Evolutionary conservation across 2,329 filamentous ascomycete genomes (phyloP), one percentile per base, ranked within the genome.

Genomic region (Xenoacremonium recifei): DNA sequence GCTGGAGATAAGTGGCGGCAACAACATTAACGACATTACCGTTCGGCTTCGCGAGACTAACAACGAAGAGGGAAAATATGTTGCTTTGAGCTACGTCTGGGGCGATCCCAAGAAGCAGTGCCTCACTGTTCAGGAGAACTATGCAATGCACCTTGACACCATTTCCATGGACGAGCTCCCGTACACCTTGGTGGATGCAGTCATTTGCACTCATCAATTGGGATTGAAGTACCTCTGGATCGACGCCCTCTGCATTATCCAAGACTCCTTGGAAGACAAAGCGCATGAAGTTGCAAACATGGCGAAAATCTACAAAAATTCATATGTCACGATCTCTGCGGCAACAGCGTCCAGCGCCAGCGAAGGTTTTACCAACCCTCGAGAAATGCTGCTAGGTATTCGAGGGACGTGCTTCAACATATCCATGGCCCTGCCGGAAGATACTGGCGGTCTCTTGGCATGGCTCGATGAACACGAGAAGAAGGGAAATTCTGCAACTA

Each of bases 161-260:
- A 35, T 43, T n/a, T 18, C 23, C 4, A 31, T 43, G 3, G 31
- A 35, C 3, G 2, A 20, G 7, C 31, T 47, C 6, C 37, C 44
- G 17, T 20, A 37, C 4, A 36, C 38, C 9, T 29, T 48, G 9
- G n/a, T 9, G 12, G 45, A 48, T 31, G 45, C 45, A 9, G 39
- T 42, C 2, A 12, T 32, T 7, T 31, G 18, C 4, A 27, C 37
- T 7, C 32, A 30, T 4, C 18, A 34, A 4, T 16, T 49, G 4
- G 43, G 35, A 4, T 18, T 47, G 29, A 21, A 20, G 19, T 43
- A 42, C 20, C 40, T 49, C 17, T 49, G 47, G 47, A 25, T 45
- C 7, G 47, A 49, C 16, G 37, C 43, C 4, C 31, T 49, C 15
- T 49, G 47, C 37, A 49, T 49, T 19, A 21, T 46, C 2, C 47